Evolutionary conservation across 345 rosid genomes (phyloP), one percentile per base, ranked within the genome.

Genomic region (Eutrema japonicum): DNA sequence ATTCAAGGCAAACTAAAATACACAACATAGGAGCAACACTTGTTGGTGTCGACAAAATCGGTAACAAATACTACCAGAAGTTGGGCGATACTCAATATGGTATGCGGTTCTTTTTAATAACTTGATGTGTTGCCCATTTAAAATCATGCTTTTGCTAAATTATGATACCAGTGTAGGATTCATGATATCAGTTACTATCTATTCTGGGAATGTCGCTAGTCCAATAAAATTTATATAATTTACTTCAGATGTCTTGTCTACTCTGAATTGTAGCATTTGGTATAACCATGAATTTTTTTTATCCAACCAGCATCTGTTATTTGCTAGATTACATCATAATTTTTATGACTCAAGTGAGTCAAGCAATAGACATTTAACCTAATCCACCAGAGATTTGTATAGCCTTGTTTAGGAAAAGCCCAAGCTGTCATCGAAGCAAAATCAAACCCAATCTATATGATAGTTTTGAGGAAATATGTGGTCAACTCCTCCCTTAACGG

Each of bases 1-100:
- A 41, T 5, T 56, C 4, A 59, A 95, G 99, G 92, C 96, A 95
- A 85, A 95, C 99, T 70, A 95, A 92, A 73, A 80, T 95, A 73
- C 99, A 95, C 80, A 86, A 83, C 71, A 84, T 88, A 47, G 98
- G 99, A 66, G 98, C 94, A 43, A 86, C 84, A 3, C 83, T 90
- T 61, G 86, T 90, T 59, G 98, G 98, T 13, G 86, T 90, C 40
- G 99, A 95, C 84, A 95, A 87, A 74, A 81, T 87, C 29, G 98
- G 98, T 57, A 95, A 95, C 73, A 92, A 95, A 82, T 95, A 92
- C 77, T 92, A 88, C 61, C 85, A 92, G 89, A 95, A 78, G 57
- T 88, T 86, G 29, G 87, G 82, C 52, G 90, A 80, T 56, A 82
- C 83, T 38, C 96, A 89, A 55, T 79, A 55, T 73, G 99, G 98